Conservation (phyloP, 768 basidiomycete genomes). For the Daedaleopsis nitida region DNA sequence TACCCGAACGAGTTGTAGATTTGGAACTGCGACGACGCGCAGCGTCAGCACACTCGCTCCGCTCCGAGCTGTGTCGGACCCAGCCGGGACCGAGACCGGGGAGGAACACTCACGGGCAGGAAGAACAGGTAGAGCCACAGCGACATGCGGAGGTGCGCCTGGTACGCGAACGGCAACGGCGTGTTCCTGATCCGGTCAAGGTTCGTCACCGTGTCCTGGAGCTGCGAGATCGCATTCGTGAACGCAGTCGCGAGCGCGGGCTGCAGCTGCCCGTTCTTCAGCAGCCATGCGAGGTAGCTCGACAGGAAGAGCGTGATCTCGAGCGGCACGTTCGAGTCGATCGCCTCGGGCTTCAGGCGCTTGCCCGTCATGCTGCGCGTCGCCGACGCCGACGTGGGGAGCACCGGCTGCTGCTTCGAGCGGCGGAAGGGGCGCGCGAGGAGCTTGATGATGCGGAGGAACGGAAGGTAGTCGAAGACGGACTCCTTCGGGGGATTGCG, state of each 20-base stretch:
- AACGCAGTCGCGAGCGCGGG: constrained; percentile 56
- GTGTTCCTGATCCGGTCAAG: constrained; percentile 66
- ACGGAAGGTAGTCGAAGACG: constrained; percentile 56
- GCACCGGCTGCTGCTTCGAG: constrained; percentile 2
- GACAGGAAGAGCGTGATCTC: constrained; percentile 59
- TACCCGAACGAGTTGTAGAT: constrained; percentile 43
- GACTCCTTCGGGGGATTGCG: constrained; percentile 57
- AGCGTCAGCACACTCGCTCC: not conserved
- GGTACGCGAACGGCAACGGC: constrained; percentile 70
- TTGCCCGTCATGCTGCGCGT: constrained; percentile 37
- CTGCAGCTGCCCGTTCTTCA: constrained; percentile 45
- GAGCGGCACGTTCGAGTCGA: constrained; percentile 64
- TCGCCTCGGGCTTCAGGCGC: constrained; percentile 39
- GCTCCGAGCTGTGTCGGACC: not conserved
- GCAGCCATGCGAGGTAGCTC: constrained; percentile 51
- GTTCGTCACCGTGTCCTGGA: constrained; percentile 61
- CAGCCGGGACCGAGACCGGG: not conserved
- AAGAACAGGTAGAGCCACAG: constrained; percentile 45
- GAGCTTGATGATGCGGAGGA: constrained; percentile 55
- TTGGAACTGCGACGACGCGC: constrained; percentile 47
- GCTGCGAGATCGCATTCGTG: constrained; percentile 42
- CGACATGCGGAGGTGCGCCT: constrained; percentile 64
- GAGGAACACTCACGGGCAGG: constrained; percentile 23
- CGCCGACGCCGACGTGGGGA: constrained; percentile 24
- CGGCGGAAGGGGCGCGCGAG: constrained; percentile 24